These are phyloP conservation scores for Kluyveromyces nonfermentans DNA, from an alignment of 805 yeast genomes.

Conservation along the genomic window DNA sequence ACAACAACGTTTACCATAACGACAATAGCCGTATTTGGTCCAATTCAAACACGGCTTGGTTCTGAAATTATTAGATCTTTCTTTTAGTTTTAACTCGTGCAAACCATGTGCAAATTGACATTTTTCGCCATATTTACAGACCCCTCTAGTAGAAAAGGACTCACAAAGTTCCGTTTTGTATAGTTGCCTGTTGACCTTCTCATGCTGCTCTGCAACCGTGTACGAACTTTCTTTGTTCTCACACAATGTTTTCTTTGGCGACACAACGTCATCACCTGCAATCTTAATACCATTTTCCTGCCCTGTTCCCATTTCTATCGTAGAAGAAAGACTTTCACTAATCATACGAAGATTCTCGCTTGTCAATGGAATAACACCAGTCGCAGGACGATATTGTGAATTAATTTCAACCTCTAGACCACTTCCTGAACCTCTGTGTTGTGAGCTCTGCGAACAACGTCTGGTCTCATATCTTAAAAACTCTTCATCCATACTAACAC, in stretches of 20 bases:
- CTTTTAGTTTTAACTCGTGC: slow-evolving; percentile 61
- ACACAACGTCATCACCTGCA: no score
- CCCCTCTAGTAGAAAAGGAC: slow-evolving; percentile 57
- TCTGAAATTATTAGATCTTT: slow-evolving; percentile 69
- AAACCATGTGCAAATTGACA: slow-evolving; percentile 94
- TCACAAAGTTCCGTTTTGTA: slow-evolving; percentile 89
- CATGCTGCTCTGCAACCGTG: slow-evolving; percentile 6
- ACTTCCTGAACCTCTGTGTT: slow-evolving; percentile 3
- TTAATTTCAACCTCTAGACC: slow-evolving; percentile 24
- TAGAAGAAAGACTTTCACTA: background rate
- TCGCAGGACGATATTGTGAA: slow-evolving; percentile 14
- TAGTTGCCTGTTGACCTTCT: slow-evolving; percentile 46
- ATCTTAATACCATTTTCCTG: no score
- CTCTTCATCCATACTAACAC: no score
- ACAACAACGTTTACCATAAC: slow-evolving; percentile 87
- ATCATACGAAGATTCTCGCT: slow-evolving; percentile 19
- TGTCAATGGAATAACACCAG: slow-evolving; percentile 21
- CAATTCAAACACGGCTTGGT: slow-evolving; percentile 88
- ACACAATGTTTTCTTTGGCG: no score
- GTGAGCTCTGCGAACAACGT: slow-evolving; percentile 2
- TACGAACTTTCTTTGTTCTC: background rate
- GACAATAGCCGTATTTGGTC: slow-evolving; percentile 70
- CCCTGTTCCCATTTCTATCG: background rate
- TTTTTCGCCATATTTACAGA: slow-evolving; percentile 81
- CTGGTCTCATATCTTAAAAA: no score